These are phyloP conservation scores for Penicillium sp. DNA, from an alignment of 2,329 filamentous ascomycete genomes.

Conservation along the genomic window DNA sequence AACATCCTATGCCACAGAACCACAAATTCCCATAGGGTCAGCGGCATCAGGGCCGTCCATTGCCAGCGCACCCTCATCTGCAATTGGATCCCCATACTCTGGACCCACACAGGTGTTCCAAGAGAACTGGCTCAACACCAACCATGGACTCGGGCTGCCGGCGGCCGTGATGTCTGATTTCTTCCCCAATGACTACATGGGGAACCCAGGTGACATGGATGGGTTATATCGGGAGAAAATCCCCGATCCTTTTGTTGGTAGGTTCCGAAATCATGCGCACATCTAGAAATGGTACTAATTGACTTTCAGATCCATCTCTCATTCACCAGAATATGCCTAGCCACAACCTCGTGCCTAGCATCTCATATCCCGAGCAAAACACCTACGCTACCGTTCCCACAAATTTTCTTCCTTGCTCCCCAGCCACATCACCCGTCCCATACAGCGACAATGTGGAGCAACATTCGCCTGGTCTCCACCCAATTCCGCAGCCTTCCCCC, in stretches of 20 bases:
- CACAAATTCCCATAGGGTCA: slow-evolving; percentile 59
- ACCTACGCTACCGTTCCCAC: slow-evolving; percentile 25
- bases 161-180: slow-evolving; percentile 63
- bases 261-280: slow-evolving; percentile 10
- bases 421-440: slow-evolving; percentile 36
- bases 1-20: slow-evolving; percentile 32
- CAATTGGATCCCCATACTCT: slow-evolving; percentile 66
- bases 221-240: slow-evolving; percentile 46
- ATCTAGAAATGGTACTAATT: slow-evolving; percentile 1
- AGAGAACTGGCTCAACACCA: slow-evolving; percentile 58
- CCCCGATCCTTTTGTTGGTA: slow-evolving; percentile 35
- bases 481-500: slow-evolving; percentile 55
- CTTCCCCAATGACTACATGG: slow-evolving; percentile 55
- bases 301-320: slow-evolving; percentile 55
- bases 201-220: slow-evolving; percentile 45
- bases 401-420: slow-evolving; percentile 35
- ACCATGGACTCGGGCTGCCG: slow-evolving; percentile 60
- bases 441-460: slow-evolving; percentile 31
- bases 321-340: slow-evolving; percentile 51
- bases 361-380: slow-evolving; percentile 38
- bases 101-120: slow-evolving; percentile 59
- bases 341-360: slow-evolving; percentile 28
- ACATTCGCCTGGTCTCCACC: slow-evolving; percentile 25
- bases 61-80: slow-evolving; percentile 61
- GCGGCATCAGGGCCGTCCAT: slow-evolving; percentile 61